Base-by-base conservation (phyloP, 768 basidiomycete genomes). In the Suillus placidus region DNA sequence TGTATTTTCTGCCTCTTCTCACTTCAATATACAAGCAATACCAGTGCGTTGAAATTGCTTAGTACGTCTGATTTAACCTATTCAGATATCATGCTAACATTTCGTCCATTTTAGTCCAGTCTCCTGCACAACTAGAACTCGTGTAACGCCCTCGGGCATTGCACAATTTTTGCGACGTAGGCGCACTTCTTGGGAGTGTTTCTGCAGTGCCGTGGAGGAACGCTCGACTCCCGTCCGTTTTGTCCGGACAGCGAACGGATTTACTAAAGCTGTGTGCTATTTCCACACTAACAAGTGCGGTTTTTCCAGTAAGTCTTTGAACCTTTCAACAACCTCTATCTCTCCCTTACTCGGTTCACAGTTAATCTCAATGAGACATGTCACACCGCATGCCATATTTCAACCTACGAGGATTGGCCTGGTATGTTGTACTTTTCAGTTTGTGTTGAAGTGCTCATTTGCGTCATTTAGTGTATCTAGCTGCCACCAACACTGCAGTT, bases 21-120 rank as follows among this genome's bases (percentile, higher is more conserved):
- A 47, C 45, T 47, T 47, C 45, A 47, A 47, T 47, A 47, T 47
- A n/a, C 45, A 47, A 47, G 45, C 45, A 47, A 47, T 47, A 47
- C 10, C n/a, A 47, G 45, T 47, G 45, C 4, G 2, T 47, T 4
- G n/a, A 47, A 47, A 47, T 47, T 6, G n/a, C 45, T n/a, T 47
- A 47, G 45, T 47, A 6, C 0, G 10, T 47, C 10, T 47, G n/a
- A 47, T 47, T 47, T 47, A 47, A 16, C 45, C 45, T 47, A 47
- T 47, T 13, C 45, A n/a, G 45, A 47, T 47, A 47, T 47, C 45
- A 47, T 47, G n/a, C n/a, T 47, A 47, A 47, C 45, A 47, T 47
- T 42, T 42, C 42, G 2, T 42, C 9, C 42, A 42, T 42, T 47
- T 47, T n/a, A 47, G 45, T 47, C 20, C 45, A 47, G 20, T 47